A percentile compares a stretch with the other conserved stretches of the same genome.
Evolutionary conservation across 495 filamentous ascomycete genomes (phyloP).

Genomic region (Chaetomium cochliodes): DNA sequence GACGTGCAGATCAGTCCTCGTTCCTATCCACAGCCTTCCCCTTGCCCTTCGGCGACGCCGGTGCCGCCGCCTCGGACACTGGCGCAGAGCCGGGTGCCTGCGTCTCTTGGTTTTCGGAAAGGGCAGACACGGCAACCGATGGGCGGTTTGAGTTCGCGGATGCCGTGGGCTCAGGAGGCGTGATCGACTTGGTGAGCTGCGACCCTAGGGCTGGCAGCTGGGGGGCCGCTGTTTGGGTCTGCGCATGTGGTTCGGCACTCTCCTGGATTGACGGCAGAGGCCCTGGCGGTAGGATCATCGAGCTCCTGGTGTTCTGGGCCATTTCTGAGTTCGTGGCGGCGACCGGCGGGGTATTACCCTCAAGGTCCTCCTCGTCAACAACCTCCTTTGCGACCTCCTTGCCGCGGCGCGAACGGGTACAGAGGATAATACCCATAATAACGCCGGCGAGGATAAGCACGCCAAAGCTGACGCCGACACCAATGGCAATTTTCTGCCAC

Average conservation of each 20-base stretch:
- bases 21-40: conserved; percentile 5
- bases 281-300: not conserved
- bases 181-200: conserved; percentile 2
- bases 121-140: conserved; percentile 19
- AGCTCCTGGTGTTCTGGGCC: not conserved
- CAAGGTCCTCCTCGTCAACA: conserved; percentile 5
- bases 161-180: conserved; percentile 6
- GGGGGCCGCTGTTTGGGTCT: conserved; percentile 2
- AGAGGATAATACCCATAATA: conserved; percentile 21
- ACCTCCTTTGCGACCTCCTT: conserved; percentile 1
- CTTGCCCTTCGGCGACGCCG: conserved; percentile 14
- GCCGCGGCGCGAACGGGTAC: conserved; percentile 16
- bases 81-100: not conserved
- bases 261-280: conserved; percentile 19
- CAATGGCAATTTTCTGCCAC: conserved; percentile 26
- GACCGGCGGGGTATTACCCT: not conserved
- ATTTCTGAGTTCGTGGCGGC: not conserved
- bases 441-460: conserved; percentile 17
- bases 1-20: conserved; percentile 1
- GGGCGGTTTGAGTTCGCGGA: conserved; percentile 3
- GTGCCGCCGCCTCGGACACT: not conserved
- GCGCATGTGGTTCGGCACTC: not conserved
- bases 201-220: conserved; percentile 2
- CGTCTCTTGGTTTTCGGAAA: conserved; percentile 10
- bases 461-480: conserved; percentile 25